Percentiles rank a stretch among this genome's conserved stretches.
phyloP scores from a whole-genome alignment of 306 rosid genomes.

The Trifolium pratense region DNA sequence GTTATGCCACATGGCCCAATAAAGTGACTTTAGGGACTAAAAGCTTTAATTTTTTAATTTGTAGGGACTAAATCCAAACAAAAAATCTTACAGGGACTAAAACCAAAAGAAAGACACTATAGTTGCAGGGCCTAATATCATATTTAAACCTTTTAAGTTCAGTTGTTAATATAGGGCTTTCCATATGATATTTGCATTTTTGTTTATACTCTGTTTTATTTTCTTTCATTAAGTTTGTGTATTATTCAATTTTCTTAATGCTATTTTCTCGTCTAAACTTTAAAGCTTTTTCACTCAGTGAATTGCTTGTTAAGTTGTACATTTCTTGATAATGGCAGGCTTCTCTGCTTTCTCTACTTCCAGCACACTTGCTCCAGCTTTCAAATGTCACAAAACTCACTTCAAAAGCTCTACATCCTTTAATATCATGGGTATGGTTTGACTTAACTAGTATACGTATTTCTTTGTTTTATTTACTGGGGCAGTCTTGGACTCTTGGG shows the following conservation, averaged over 20 bases:
- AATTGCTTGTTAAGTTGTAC: conserved; percentile 36
- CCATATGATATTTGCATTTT: not conserved
- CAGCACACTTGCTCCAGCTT: conserved; percentile 59
- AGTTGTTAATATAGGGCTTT: conserved; percentile 21
- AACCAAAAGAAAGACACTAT: too few species aligned
- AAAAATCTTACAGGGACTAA: too few species aligned
- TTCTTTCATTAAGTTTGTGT: conserved; percentile 18
- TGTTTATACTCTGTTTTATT: conserved; percentile 23
- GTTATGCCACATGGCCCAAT: too few species aligned
- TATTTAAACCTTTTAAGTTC: too few species aligned
- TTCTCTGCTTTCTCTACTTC: conserved; percentile 87
- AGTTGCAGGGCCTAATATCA: too few species aligned
- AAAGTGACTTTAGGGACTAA: too few species aligned
- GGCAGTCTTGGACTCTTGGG: conserved; percentile 30
- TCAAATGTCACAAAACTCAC: conserved; percentile 62
- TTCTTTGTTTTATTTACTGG: conserved; percentile 36
- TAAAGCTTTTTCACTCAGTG: conserved; percentile 7
- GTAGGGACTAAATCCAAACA: too few species aligned
- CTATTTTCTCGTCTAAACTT: conserved; percentile 12
- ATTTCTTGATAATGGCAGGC: conserved; percentile 70
- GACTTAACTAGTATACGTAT: conserved; percentile 31
- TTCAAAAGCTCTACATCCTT: conserved; percentile 63
- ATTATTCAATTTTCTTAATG: conserved; percentile 25
- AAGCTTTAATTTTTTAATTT: too few species aligned
- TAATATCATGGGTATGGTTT: conserved; percentile 78